Evolutionary conservation across 2,329 filamentous ascomycete genomes (phyloP).

Genomic region (Aspergillus sp.): DNA sequence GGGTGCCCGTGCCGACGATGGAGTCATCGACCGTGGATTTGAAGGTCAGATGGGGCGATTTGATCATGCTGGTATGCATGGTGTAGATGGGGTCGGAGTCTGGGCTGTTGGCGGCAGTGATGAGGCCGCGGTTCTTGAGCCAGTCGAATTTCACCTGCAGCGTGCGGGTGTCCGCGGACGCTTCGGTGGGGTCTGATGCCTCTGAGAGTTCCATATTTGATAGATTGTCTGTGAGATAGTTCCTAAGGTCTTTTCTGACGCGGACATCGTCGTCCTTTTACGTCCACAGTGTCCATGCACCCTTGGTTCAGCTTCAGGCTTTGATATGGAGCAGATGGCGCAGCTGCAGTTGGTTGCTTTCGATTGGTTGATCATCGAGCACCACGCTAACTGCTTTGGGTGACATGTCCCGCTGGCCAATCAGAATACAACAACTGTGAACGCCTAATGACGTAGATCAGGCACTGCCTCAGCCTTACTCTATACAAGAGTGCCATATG

Average conservation of each 20-base stretch:
- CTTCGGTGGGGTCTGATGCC: background rate
- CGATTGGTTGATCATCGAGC: too few relatives aligned
- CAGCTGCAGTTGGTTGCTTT: too few relatives aligned
- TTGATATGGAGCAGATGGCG: too few relatives aligned
- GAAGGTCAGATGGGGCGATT: slow-evolving; percentile 19
- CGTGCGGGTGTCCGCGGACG: background rate
- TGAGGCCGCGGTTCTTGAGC: slow-evolving; percentile 22
- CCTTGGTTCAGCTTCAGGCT: too few relatives aligned
- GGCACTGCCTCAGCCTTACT: too few relatives aligned
- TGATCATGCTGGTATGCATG: slow-evolving; percentile 16
- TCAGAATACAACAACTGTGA: background rate
- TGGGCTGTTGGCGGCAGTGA: slow-evolving; percentile 18
- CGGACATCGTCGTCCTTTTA: too few relatives aligned
- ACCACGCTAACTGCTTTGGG: background rate
- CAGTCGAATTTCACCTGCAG: slow-evolving; percentile 28
- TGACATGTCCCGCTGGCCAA: background rate
- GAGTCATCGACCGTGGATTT: slow-evolving; percentile 10
- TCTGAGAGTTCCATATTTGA: background rate
- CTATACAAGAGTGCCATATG: too few relatives aligned
- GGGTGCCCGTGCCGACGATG: slow-evolving; percentile 21
- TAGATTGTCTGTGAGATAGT: background rate
- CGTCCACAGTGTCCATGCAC: too few relatives aligned
- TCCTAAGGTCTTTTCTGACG: background rate
- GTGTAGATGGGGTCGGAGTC: slow-evolving; percentile 19
- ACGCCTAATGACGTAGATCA: too few relatives aligned